Evolutionary conservation across 345 rosid genomes (phyloP).

Genomic region (Heritiera fomes): DNA sequence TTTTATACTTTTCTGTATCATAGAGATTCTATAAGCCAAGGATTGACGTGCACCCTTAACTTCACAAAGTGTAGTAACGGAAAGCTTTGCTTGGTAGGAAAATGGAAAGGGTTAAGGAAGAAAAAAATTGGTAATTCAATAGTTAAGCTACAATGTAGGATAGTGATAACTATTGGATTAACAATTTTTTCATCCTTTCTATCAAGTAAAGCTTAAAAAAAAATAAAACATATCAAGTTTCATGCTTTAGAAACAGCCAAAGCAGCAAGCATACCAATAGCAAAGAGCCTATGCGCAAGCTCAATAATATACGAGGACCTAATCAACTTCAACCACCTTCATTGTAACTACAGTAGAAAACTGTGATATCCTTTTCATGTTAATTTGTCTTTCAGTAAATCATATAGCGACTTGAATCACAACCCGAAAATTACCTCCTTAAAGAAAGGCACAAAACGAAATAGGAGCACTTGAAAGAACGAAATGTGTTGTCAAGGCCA

Average conservation of each 20-base stretch:
- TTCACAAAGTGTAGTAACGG: neutral
- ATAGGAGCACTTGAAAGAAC: neutral
- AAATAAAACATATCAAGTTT: neutral
- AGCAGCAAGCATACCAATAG: neutral
- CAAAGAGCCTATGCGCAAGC: neutral
- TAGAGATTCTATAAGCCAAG: neutral
- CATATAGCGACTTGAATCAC: neutral
- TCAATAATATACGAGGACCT: neutral
- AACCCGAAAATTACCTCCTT: neutral
- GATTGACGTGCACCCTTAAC: neutral
- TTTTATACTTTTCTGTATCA: neutral
- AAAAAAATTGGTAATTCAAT: slow-evolving; percentile 31
- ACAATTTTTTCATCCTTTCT: no score
- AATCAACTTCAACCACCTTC: neutral
- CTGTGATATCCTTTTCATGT: neutral
- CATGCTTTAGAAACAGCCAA: neutral
- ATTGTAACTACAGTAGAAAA: neutral
- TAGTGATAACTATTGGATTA: no score
- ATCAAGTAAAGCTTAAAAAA: neutral
- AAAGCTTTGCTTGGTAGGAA: no score
- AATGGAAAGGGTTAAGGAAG: no score
- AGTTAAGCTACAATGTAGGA: slow-evolving; percentile 35
- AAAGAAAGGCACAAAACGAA: neutral
- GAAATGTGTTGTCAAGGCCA: neutral
- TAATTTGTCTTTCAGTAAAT: neutral